Evolutionary conservation across 176 grass and related monocot genomes (phyloP).

Genomic region (Lolium multiflorum): DNA sequence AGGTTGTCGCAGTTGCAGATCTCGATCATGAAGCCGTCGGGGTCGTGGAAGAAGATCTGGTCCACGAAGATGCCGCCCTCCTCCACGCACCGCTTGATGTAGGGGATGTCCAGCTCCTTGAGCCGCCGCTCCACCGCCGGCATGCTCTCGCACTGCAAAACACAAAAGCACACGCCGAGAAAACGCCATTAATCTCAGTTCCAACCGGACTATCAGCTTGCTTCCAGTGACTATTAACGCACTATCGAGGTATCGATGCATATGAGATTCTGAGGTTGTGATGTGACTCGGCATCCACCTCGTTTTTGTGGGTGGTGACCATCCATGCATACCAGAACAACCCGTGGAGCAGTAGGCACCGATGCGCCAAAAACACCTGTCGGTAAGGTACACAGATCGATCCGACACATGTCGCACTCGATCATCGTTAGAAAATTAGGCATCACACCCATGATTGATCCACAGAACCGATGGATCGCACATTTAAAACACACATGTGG

Average conservation of each 20-base stretch:
- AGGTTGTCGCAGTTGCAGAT: slow-evolving; percentile 91
- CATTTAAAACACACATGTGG: neutral
- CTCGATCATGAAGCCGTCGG: slow-evolving; percentile 93
- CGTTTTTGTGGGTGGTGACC: neutral
- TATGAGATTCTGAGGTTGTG: neutral
- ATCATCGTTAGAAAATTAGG: neutral
- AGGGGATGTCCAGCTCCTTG: slow-evolving; percentile 60
- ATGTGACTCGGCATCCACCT: neutral
- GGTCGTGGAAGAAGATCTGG: slow-evolving; percentile 95
- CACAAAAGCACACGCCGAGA: neutral
- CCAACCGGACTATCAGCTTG: neutral
- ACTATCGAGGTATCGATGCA: neutral
- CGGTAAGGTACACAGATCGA: neutral
- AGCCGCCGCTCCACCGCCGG: slow-evolving; percentile 68
- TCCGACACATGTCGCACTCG: neutral
- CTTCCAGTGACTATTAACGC: neutral
- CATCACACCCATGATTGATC: neutral
- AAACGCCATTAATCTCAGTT: neutral
- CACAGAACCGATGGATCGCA: neutral
- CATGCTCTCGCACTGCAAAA: slow-evolving; percentile 93
- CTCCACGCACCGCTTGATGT: slow-evolving; percentile 60
- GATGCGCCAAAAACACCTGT: neutral
- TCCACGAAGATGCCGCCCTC: slow-evolving; percentile 76
- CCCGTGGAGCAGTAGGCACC: neutral
- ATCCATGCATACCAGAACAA: neutral